These are phyloP conservation scores for Jamesozyma piceae DNA, from an alignment of 805 yeast species.

Conservation along the genomic window DNA sequence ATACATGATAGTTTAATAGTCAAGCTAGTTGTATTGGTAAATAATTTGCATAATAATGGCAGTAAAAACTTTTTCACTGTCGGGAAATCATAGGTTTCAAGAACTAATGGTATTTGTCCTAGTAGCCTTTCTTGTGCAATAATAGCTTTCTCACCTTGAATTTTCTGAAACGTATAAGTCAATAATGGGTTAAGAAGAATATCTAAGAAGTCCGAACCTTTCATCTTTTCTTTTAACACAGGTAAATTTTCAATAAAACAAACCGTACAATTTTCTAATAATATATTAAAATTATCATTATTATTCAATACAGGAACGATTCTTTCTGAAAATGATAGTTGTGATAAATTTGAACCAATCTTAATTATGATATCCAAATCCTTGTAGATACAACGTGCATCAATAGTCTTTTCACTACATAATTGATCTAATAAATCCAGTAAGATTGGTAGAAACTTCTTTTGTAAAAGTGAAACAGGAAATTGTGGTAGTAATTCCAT, in stretches of 20 bases:
- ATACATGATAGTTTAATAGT: conserved; percentile 67
- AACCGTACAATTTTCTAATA: conserved; percentile 22
- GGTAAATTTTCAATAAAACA: conserved; percentile 41
- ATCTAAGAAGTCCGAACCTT: conserved; percentile 40
- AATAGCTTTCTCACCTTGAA: conserved; percentile 16
- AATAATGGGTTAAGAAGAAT: conserved; percentile 23
- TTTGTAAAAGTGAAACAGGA: conserved; percentile 48
- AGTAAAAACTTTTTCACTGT: conserved; percentile 66
- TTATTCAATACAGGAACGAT: conserved; percentile 38
- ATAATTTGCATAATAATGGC: conserved; percentile 62
- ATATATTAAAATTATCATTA: conserved; percentile 13
- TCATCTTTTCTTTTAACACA: conserved; percentile 41
- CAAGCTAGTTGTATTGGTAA: conserved; percentile 75
- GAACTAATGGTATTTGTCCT: conserved; percentile 33
- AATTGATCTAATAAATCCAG: conserved; percentile 39
- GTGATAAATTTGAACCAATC: conserved; percentile 60
- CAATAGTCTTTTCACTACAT: conserved; percentile 29
- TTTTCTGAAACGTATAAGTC: conserved; percentile 19
- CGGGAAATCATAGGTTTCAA: conserved; percentile 51
- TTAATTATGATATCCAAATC: conserved; percentile 45
- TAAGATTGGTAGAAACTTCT: conserved; percentile 67
- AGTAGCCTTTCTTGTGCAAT: conserved; percentile 46
- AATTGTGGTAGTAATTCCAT: conserved; percentile 44
- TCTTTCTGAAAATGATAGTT: conserved; percentile 66
- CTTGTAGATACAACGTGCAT: conserved; percentile 34